Evolutionary conservation across 495 filamentous ascomycete species (phyloP).

Genomic region (Xylaria curta): DNA sequence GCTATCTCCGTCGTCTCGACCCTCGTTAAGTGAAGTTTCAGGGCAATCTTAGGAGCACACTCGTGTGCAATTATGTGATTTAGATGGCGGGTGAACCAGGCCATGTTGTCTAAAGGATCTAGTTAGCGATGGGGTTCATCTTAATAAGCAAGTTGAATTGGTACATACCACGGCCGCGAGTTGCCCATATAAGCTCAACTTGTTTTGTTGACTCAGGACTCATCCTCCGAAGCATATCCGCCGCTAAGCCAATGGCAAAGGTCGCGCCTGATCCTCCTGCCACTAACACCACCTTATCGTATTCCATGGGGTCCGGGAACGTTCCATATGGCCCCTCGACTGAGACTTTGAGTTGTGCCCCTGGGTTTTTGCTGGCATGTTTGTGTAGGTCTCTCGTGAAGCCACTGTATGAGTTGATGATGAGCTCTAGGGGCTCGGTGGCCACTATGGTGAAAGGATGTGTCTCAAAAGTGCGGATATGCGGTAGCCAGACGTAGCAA

Average conservation of each 20-base stretch:
- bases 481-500: slow-evolving; percentile 66
- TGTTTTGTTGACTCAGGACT: slow-evolving; percentile 47
- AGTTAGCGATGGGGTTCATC: slow-evolving; percentile 7
- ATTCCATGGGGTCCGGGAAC: slow-evolving; percentile 60
- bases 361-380: slow-evolving; percentile 56
- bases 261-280: slow-evolving; percentile 65
- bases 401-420: slow-evolving; percentile 61
- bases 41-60: slow-evolving; percentile 51
- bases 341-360: slow-evolving; percentile 54
- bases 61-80: slow-evolving; percentile 47
- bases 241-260: slow-evolving; percentile 61
- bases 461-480: slow-evolving; percentile 61
- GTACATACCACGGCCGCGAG: slow-evolving; percentile 55
- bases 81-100: slow-evolving; percentile 60
- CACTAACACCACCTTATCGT: slow-evolving; percentile 64
- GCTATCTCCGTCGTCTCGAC: slow-evolving; percentile 13
- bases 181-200: slow-evolving; percentile 63
- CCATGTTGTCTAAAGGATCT: slow-evolving; percentile 45
- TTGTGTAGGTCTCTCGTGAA: slow-evolving; percentile 62
- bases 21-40: slow-evolving; percentile 56
- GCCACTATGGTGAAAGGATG: slow-evolving; percentile 69
- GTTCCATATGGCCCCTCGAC: slow-evolving; percentile 66
- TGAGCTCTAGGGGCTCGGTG: slow-evolving; percentile 58
- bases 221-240: slow-evolving; percentile 57
- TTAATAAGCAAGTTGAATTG: slow-evolving; percentile 17